phyloP scores from a whole-genome alignment of 495 filamentous ascomycete genomes.

The Xylaria grammica region DNA sequence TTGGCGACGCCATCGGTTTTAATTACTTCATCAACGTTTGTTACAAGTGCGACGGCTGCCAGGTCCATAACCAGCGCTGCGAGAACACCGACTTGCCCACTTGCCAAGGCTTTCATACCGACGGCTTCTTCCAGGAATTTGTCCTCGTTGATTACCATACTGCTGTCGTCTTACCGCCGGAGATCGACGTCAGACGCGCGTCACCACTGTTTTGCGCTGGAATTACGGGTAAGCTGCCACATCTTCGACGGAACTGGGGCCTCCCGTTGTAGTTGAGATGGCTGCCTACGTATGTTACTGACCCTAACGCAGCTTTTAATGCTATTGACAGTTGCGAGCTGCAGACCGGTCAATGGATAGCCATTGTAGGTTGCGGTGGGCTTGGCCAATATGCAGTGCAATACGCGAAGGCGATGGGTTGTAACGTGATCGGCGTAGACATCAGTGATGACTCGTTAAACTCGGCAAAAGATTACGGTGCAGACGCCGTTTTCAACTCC shows the following conservation, averaged over 20 bases:
- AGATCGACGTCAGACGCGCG: conserved; percentile 36
- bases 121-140: conserved; percentile 48
- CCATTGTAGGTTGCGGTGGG: conserved; percentile 68
- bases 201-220: conserved; percentile 47
- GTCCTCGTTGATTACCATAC: conserved; percentile 45
- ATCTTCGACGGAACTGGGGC: neutral
- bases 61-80: conserved; percentile 44
- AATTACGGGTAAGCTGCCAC: conserved; percentile 33
- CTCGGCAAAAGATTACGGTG: conserved; percentile 58
- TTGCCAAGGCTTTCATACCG: conserved; percentile 43
- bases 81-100: conserved; percentile 36
- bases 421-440: conserved; percentile 63
- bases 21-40: conserved; percentile 45
- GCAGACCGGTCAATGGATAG: conserved; percentile 47
- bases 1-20: conserved; percentile 44
- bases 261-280: neutral
- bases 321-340: conserved; percentile 45
- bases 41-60: conserved; percentile 46
- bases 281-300: neutral
- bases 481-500: conserved; percentile 49
- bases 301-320: conserved; percentile 36
- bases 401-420: conserved; percentile 70
- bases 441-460: conserved; percentile 62
- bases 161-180: conserved; percentile 39
- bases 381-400: conserved; percentile 64